These are phyloP conservation scores for Nannochloropsis salina DNA, from an alignment of 108 stramenopile genomes.

Conservation along the genomic window DNA sequence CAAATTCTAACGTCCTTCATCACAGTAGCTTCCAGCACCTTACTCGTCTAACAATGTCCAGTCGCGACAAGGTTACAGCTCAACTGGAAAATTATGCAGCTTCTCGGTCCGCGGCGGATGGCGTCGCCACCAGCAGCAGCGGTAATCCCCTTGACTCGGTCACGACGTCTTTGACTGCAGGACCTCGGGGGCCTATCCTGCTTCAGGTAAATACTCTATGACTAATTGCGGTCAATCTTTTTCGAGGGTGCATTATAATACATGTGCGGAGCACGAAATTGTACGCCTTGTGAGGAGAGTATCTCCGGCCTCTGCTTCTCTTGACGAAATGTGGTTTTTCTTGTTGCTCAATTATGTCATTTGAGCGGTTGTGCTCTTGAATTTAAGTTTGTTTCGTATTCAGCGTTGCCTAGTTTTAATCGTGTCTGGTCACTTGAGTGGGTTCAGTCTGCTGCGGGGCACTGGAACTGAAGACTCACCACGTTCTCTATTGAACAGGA, in stretches of 20 bases:
- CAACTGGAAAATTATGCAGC: conserved; percentile 3
- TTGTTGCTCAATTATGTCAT: no score
- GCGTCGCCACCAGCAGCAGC: conserved; percentile 32
- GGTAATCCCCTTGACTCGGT: conserved; percentile 44
- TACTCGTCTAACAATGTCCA: neutral
- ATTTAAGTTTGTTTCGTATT: no score
- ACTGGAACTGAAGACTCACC: no score
- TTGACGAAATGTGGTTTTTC: neutral
- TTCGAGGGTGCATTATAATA: no score
- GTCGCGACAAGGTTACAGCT: neutral
- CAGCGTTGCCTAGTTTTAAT: no score
- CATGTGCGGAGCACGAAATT: no score
- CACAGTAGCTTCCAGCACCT: neutral
- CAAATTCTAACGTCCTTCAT: no score
- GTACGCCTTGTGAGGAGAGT: neutral
- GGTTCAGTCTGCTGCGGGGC: no score
- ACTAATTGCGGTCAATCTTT: no score
- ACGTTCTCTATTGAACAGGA: conserved; percentile 45
- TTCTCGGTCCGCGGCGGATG: neutral
- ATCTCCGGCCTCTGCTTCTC: neutral
- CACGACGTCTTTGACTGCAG: conserved; percentile 52
- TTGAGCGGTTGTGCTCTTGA: no score
- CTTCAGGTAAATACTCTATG: conserved; percentile 35
- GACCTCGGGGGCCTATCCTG: conserved; percentile 48
- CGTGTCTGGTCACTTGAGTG: no score